Base-by-base conservation (phyloP, 352 stramenopile species). In the Globisporangium paddicum region DNA sequence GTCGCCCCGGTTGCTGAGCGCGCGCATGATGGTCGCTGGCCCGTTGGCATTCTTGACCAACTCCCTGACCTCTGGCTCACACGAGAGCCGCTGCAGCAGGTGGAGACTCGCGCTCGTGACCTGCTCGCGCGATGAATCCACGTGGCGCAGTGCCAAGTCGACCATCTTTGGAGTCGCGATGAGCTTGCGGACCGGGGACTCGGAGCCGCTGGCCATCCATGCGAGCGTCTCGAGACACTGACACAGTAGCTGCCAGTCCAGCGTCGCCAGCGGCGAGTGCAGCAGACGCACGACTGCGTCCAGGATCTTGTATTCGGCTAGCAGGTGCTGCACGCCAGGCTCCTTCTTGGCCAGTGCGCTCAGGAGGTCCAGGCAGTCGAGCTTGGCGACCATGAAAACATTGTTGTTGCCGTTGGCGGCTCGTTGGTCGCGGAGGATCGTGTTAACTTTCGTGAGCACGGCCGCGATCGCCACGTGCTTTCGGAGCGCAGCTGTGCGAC, bases 261-360 rank as follows among this genome's bases (percentile, higher is more conserved):
- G 40, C 2, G 67, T 51, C 0, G 68, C 72, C 3, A 74, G 53
- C 2, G 77, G 67, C 1, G 73, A 82, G n/a, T 86, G 75, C n/a
- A 86, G 40, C 18, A 89, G 46, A 3, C 73, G 32, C 19, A 86
- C 26, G 4, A 80, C 62, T 2, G 69, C 70, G 18, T 88, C 77
- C 10, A 89, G 56, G 40, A 90, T 55, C 26, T 71, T 67, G 49
- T 71, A 82, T 46, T 90, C 78, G 16, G 78, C 52, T 1, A 87
- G 66, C 6, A 89, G 52, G 2, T 72, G 58, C 59, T 90, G 81
- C 2, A 80, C 64, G 30, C 47, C 41, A 4, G 64, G 47, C 38
- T 89, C 77, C 52, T 84, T 85, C 47, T 74, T 74, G 25, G 63
- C 63, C 1, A 87, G 32, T 1, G 75, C 50, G 0, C 64, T 68